A percentile compares a stretch with the other conserved stretches of the same genome.
phyloP scores from a whole-genome alignment of 495 filamentous ascomycete genomes.

The Opeltia flavorubescens region DNA sequence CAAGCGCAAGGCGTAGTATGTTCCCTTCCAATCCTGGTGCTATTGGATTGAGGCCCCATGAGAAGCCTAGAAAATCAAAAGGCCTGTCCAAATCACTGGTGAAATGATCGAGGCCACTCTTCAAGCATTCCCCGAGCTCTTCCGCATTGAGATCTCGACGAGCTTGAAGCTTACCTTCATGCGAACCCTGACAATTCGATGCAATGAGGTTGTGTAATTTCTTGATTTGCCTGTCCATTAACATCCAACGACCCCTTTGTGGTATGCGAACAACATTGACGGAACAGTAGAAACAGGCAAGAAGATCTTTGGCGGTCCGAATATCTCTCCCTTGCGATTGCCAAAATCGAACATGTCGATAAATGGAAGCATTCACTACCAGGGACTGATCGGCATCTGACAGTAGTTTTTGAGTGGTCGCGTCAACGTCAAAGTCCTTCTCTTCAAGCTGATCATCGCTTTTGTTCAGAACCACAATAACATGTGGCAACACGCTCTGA shows the following conservation, averaged over 20 bases:
- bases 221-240: conserved; percentile 34
- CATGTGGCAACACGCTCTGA: conserved; percentile 39
- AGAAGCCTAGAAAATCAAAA: conserved; percentile 41
- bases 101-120: conserved; percentile 43
- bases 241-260: conserved; percentile 25
- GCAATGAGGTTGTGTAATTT: conserved; percentile 32
- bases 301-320: conserved; percentile 30
- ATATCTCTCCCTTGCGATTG: conserved; percentile 17
- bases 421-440: conserved; percentile 32
- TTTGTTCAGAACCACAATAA: conserved; percentile 39
- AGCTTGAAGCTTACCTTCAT: conserved; percentile 23
- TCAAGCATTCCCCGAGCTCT: conserved; percentile 34
- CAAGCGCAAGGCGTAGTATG: conserved; percentile 35
- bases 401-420: conserved; percentile 29
- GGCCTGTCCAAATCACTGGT: conserved; percentile 32
- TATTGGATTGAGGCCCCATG: conserved; percentile 29
- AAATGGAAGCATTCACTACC: conserved; percentile 10
- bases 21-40: conserved; percentile 38
- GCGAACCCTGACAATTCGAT: conserved; percentile 23
- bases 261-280: conserved; percentile 41
- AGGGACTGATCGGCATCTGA: conserved; percentile 4
- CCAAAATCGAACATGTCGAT: conserved; percentile 23
- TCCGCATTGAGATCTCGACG: conserved; percentile 37
- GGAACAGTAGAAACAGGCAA: conserved; percentile 38
- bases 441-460: conserved; percentile 30